A percentile compares a stretch with the other conserved stretches of the same genome.
phyloP scores from a whole-genome alignment of 768 basidiomycete genomes.

The Lentinula sp. region DNA sequence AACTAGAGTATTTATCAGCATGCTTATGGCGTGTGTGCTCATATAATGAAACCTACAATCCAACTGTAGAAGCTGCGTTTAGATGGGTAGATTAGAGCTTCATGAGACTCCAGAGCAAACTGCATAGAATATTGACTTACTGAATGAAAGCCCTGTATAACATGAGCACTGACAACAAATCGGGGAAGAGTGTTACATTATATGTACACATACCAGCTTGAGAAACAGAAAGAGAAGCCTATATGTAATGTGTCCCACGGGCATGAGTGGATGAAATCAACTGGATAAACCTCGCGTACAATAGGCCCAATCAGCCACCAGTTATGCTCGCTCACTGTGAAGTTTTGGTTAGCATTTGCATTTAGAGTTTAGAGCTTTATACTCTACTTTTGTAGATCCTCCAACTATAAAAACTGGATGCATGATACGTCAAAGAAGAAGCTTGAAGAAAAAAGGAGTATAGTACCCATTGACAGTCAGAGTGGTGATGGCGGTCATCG shows the following conservation, averaged over 20 bases:
- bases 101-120: neutral
- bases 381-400: neutral
- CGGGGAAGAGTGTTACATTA: too few species aligned
- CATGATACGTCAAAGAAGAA: too few species aligned
- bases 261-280: neutral
- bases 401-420: neutral
- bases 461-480: slow-evolving; percentile 8
- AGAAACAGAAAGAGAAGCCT: neutral
- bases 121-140: neutral
- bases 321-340: slow-evolving; percentile 7
- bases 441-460: neutral
- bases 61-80: neutral
- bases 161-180: too few species aligned
- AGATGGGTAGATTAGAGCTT: too few species aligned
- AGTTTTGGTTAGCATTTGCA: neutral
- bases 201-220: neutral
- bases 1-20: too few species aligned
- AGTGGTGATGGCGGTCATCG: slow-evolving; percentile 8
- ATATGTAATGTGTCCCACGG: neutral
- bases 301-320: slow-evolving; percentile 11
- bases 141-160: neutral
- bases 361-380: too few species aligned
- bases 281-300: neutral
- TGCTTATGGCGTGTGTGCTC: too few species aligned
- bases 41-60: neutral